Base-by-base conservation (phyloP, 257 asterid genomes). In the Scutellaria barbata region DNA sequence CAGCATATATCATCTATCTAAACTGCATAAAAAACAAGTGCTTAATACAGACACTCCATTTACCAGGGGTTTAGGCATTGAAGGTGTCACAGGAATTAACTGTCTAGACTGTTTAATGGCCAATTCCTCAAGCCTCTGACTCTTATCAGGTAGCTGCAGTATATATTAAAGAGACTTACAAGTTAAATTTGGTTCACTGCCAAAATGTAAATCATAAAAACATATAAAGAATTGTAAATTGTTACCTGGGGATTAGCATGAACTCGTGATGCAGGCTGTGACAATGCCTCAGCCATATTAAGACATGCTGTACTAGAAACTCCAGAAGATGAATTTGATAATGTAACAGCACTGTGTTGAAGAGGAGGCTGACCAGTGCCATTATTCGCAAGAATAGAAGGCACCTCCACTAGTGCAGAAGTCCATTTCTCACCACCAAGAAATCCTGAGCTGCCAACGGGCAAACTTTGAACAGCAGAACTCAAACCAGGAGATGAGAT, bases 281-380 rank as follows among this genome's bases (percentile, higher is more conserved):
- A 87, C 87, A 90, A 69, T 64, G 95, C 90, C 81, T 90, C 92
- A 51, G 96, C 96, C 96, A 90, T 90, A 87, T 90, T 90, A 42
- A 86, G 90, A 71, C 82, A 74, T 58, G 82, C 74, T 40, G 77
- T 25, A 78, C 72, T 59, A 55, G 80, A 78, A 54, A 74, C 64
- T n/a, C 79, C 85, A 52, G 90, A 71, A 22, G 81, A 53, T 14
- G 76, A 72, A 71, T 76, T 63, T 11, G 83, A 48, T 75, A 70
- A 40, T 40, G 75, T 43, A 63, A 18, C 74, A 14, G 18, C 64
- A 79, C 75, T 73, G 55, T 80, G 89, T 73, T 77, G 86, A 60
- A 40, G 59, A 72, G 77, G 70, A 35, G 88, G 72, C 71, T 71
- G 82, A 53, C 82, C 76, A 45, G 62, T 57, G 60, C 87, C 81